Base-by-base conservation (phyloP, 352 stramenopile species). In the Pythium myriotylum region DNA sequence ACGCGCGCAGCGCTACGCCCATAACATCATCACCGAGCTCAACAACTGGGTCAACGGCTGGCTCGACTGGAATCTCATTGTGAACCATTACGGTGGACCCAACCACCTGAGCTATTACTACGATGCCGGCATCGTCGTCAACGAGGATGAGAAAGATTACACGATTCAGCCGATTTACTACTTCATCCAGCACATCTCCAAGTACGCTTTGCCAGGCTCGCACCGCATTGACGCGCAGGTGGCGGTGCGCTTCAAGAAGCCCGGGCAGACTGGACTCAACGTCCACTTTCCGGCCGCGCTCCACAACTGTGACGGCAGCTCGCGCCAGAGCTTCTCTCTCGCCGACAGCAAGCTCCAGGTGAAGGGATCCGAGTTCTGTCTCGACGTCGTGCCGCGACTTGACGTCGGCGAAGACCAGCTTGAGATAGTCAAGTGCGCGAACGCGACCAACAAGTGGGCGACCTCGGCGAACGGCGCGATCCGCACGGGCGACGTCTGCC, bases 61-160 rank as follows among this genome's bases (percentile, higher is more conserved):
- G 91, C 84, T 96, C 40, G 89, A 98, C 76, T 98, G 92, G 92
- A 98, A 98, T 70, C 58, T 98, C 35, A 45, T 97, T 7, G 75
- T 98, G 0, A 87, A 96, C 53, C 77, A 89, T 66, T 81, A 40
- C 10, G 92, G 92, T 26, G 92, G 92, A 1, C 91, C 92, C 4
- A 98, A 97, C 75, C 88, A 97, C 74, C 59, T 88, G 59, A 71
- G 72, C 40, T 96, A 96, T 65, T 69, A 75, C 12, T 91, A 80
- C 49, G 84, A 92, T 29, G 80, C 88, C 3, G 82, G 86, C 19
- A 81, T 97, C 52, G 88, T 97, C 57, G 39, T 96, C 23, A 76
- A 76, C 5, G 71, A 91, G 48, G 72, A 76, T n/a, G 81, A 69
- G 23, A 61, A 68, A 53, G 73, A 89, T 60, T 94, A 88, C 59